Percentiles rank a stretch among this genome's conserved stretches.
These are phyloP conservation scores for Ceratocystiopsis minuta DNA, from an alignment of 2,329 filamentous ascomycete species.

Conservation along the genomic window DNA sequence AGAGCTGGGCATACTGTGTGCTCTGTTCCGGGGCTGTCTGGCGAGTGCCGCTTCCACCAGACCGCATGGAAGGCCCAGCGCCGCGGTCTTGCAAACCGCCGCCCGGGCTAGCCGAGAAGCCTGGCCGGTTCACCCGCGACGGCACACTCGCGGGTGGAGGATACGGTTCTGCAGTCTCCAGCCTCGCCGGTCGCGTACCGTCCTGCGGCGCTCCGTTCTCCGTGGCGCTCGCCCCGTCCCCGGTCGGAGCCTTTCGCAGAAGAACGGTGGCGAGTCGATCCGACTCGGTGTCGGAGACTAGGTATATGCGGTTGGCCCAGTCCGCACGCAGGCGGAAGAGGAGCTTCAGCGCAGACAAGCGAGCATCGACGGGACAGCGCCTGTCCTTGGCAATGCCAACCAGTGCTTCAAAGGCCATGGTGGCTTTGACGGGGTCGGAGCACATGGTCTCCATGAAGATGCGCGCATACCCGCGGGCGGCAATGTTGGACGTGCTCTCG, in stretches of 20 bases:
- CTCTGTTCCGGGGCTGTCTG: conserved; percentile 8
- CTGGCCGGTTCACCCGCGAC: conserved; percentile 16
- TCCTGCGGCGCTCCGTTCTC: conserved; percentile 18
- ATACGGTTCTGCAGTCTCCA: too few species aligned
- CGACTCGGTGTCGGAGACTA: conserved; percentile 53
- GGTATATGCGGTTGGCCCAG: conserved; percentile 56
- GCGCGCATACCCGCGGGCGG: conserved; percentile 50
- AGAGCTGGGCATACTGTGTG: conserved; percentile 30
- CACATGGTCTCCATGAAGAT: conserved; percentile 60
- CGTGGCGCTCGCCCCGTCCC: conserved; percentile 31
- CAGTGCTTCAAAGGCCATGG: conserved; percentile 42
- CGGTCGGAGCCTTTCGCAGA: conserved; percentile 41
- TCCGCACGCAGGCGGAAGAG: conserved; percentile 73
- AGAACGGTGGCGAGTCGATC: conserved; percentile 55
- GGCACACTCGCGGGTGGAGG: neutral
- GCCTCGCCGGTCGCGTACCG: too few species aligned
- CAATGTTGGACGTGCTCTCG: conserved; percentile 49
- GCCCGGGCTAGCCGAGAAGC: conserved; percentile 32
- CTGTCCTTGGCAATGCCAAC: conserved; percentile 43
- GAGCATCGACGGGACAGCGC: conserved; percentile 46
- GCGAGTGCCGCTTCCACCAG: conserved; percentile 20
- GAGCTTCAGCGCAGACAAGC: conserved; percentile 57
- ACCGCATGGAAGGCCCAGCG: too few species aligned
- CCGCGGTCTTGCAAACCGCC: too few species aligned
- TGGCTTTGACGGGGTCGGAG: conserved; percentile 44